Base-by-base conservation (phyloP, 108 stramenopile genomes). In the Chaetoceros tenuissimus region DNA sequence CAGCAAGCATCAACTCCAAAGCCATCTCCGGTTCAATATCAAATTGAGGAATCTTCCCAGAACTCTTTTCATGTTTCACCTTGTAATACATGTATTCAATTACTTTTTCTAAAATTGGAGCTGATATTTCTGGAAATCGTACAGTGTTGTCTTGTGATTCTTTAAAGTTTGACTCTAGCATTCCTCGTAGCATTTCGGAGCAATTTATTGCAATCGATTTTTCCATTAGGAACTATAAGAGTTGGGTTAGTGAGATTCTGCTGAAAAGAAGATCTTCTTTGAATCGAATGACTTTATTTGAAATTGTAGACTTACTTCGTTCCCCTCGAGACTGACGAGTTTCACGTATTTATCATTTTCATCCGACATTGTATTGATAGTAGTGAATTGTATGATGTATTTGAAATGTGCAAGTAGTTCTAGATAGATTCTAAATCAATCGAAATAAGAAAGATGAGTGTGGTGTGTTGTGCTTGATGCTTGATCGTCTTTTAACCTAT, bases 21-120 rank as follows among this genome's bases (percentile, higher is more conserved):
- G 90, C 86, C 56, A 83, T 53, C 53, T 92, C 91, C 16, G 91
- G 91, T 55, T 88, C 85, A 54, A 92, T 92, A 20, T 63, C 56
- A 70, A 92, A 92, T 30, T 92, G 82, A 0, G 91, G 91, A 55
- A 92, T 75, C 10, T 84, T 68, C 19, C 73, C 44, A 19, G 67
- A 59, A 18, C 79, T 68, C 23, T 84, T 75, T n/a, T 68, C 66
- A 47, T 84, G 68, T 44, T 77, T 62, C 51, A 72, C 79, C 72
- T 88, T 86, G 68, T 88, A 92, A 65, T 86, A 74, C 27, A 92
- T 53, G 62, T 92, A 92, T 46, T 78, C 66, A 18, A 92, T 77
- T 2, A 92, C 78, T 46, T 81, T 78, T 60, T 92, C 91, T 31
- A 92, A 51, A 28, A 87, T 78, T n/a, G 61, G 61, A 13, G 71